These are phyloP conservation scores for Annulohypoxylon truncatum DNA, from an alignment of 2,329 filamentous ascomycete species.

Conservation along the genomic window DNA sequence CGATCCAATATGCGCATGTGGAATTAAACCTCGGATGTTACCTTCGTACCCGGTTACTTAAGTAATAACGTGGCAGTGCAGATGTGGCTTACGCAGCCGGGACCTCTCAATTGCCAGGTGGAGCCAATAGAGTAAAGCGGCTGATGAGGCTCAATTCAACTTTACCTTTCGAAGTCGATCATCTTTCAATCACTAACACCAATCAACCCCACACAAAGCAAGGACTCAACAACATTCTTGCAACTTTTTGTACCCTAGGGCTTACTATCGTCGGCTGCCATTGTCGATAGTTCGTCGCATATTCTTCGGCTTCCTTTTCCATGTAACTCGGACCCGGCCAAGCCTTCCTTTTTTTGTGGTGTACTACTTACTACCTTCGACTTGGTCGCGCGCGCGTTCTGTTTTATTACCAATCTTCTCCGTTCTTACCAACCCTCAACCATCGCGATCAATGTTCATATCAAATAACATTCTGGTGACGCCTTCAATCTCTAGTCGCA, in stretches of 20 bases:
- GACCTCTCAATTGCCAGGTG: not conserved
- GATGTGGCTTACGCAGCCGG: not conserved
- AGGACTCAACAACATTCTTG: constrained; percentile 21
- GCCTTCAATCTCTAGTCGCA: constrained; percentile 23
- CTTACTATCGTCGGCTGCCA: not conserved
- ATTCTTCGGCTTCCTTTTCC: not conserved
- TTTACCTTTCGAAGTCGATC: constrained; percentile 19
- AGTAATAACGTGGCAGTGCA: not conserved
- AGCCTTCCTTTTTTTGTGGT: not conserved
- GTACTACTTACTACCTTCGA: not conserved
- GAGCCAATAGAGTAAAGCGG: constrained; percentile 7
- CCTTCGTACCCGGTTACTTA: not conserved
- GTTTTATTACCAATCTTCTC: not conserved
- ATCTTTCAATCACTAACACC: constrained; percentile 19
- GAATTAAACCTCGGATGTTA: not conserved
- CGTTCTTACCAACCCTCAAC: not conserved
- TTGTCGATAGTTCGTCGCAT: constrained; percentile 18
- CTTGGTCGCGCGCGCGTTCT: constrained; percentile 21
- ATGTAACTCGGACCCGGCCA: constrained; percentile 1
- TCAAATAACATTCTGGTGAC: constrained; percentile 6
- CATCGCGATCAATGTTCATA: constrained; percentile 37
- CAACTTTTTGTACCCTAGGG: not conserved
- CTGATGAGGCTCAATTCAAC: constrained; percentile 37
- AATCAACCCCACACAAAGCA: constrained; percentile 41
- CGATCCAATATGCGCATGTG: too few species aligned